A percentile compares a stretch with the other conserved stretches of the same genome.
Evolutionary conservation across 345 rosid genomes (phyloP).

Genomic region (Lumnitzera racemosa): DNA sequence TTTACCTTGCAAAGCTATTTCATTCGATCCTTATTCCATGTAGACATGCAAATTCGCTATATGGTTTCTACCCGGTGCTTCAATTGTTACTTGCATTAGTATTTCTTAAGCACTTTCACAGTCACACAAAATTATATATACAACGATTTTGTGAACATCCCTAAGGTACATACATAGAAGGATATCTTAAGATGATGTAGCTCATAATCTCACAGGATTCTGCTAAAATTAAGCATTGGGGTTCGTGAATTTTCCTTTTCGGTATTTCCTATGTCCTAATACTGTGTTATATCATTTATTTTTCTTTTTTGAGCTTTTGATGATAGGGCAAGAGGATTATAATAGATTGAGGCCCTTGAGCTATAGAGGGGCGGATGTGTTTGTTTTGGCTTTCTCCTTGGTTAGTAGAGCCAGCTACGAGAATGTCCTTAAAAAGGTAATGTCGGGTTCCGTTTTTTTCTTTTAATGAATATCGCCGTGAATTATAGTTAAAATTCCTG

Average conservation of each 20-base stretch:
- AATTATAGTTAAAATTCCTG: background rate
- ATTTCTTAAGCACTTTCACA: too few relatives aligned
- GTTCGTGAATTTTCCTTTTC: background rate
- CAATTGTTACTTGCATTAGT: too few relatives aligned
- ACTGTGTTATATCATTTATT: background rate
- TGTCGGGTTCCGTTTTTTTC: background rate
- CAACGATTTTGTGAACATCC: too few relatives aligned
- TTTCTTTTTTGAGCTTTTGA: constrained; percentile 1
- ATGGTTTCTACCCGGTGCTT: too few relatives aligned
- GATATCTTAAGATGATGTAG: too few relatives aligned
- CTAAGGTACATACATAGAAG: too few relatives aligned
- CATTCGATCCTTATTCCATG: background rate
- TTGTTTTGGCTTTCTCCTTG: constrained; percentile 91
- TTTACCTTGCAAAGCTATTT: background rate
- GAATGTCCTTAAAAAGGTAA: constrained; percentile 85
- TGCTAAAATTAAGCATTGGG: background rate
- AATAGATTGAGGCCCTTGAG: constrained; percentile 94
- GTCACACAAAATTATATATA: too few relatives aligned
- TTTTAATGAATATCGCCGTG: background rate
- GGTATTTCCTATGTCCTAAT: background rate
- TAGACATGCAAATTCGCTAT: too few relatives aligned
- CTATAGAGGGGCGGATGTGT: constrained; percentile 95
- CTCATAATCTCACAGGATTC: too few relatives aligned
- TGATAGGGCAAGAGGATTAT: constrained; percentile 94
- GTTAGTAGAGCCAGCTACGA: constrained; percentile 96